Evolutionary conservation across 2,329 filamentous ascomycete species (phyloP).

Genomic region (Xylaria arbuscula): DNA sequence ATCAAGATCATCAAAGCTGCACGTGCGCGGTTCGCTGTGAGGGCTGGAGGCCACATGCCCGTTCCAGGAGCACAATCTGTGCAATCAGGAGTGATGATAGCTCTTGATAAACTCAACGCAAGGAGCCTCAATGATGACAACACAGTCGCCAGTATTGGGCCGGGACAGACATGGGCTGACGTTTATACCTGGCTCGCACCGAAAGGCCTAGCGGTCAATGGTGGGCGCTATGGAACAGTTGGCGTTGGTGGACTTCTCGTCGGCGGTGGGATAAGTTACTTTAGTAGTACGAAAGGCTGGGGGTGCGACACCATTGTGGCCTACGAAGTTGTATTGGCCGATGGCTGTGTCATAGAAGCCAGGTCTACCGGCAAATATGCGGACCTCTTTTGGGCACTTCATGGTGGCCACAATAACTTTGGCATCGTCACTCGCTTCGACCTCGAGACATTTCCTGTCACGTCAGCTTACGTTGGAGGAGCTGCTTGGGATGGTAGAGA

Average conservation of each 20-base stretch:
- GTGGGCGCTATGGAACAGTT: constrained; percentile 42
- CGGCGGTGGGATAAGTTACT: constrained; percentile 45
- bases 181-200: constrained; percentile 41
- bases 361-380: constrained; percentile 48
- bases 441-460: constrained; percentile 45
- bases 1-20: constrained; percentile 18
- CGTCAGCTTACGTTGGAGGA: constrained; percentile 30
- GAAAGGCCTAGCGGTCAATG: constrained; percentile 40
- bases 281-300: constrained; percentile 49
- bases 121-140: constrained; percentile 47
- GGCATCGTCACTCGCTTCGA: constrained; percentile 54
- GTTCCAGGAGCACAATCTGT: constrained; percentile 24
- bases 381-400: constrained; percentile 59
- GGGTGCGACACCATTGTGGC: constrained; percentile 54
- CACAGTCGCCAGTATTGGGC: constrained; percentile 49
- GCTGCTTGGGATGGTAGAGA: constrained; percentile 26
- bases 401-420: constrained; percentile 60
- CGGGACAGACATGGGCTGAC: constrained; percentile 42
- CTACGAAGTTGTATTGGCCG: constrained; percentile 57
- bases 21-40: constrained; percentile 14
- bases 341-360: constrained; percentile 42
- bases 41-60: constrained; percentile 20
- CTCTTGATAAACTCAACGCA: constrained; percentile 45
- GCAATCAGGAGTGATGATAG: constrained; percentile 47
- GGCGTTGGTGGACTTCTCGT: constrained; percentile 45